Evolutionary conservation across 208 protist species (phyloP), one percentile per base, ranked within the genome.

Genomic region (Crithidia fasciculata): DNA sequence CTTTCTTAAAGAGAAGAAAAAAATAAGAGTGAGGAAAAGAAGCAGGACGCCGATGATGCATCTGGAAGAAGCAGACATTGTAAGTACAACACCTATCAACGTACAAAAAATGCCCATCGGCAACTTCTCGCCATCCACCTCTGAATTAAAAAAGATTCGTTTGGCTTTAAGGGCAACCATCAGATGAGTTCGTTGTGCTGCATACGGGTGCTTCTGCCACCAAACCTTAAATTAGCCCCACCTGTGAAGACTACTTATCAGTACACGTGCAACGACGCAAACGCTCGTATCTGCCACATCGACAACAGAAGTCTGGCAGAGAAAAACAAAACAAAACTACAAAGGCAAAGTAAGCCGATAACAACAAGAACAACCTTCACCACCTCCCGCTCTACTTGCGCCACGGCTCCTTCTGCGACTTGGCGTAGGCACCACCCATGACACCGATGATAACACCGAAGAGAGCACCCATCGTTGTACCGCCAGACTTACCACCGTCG

Each of bases 371-470:
- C 13, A 56, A 8, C 28, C 9, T 18, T 1, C 43, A 19, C 45
- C 10, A 8, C 10, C 45, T 55, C 28, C 28, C 28, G 28, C 28
- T 28, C 80, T 82, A 96, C 83, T 96, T 95, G 3, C 90, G 76
- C 93, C 93, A 97, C 47, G 93, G 93, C 81, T 97, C 90, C 59
- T 89, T 92, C 71, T 86, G 80, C 7, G 90, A 91, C 78, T 97
- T 97, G 39, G 88, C 87, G 84, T 95, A 95, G 81, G 81, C 94
- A 41, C 93, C 87, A 12, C 93, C 93, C 69, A 95, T 90, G 13
- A 76, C 90, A 8, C 90, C 93, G 60, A 94, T 75, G 43, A 97
- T 87, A 36, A 94, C 76, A 19, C 93, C 93, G 13, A 88, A 55
- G 44, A 97, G 80, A 0, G 89, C 89, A n/a, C 93, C 93, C 57